Conservation (phyloP, 129 eudicot species). For the Tagetes erecta region DNA sequence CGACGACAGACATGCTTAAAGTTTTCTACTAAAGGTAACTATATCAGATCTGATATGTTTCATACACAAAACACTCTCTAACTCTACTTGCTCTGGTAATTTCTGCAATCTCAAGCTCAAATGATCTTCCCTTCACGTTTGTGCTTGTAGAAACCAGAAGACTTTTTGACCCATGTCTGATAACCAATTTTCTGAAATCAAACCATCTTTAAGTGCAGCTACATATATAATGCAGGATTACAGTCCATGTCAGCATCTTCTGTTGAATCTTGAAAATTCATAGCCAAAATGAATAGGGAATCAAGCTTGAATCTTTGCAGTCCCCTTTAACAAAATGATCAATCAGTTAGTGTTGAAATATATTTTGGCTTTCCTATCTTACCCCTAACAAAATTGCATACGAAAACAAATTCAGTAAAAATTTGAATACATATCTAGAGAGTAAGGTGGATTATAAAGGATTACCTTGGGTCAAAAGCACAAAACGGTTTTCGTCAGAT, state of each 20-base stretch:
- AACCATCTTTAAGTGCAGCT: neutral
- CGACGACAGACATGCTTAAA: too few species aligned
- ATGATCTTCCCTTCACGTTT: too few species aligned
- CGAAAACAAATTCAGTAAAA: slow-evolving; percentile 1
- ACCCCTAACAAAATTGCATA: slow-evolving; percentile 1
- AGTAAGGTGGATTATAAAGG: neutral
- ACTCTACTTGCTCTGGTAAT: too few species aligned
- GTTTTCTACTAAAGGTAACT: too few species aligned
- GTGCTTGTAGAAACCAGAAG: too few species aligned
- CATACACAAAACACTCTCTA: too few species aligned
- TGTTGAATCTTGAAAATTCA: neutral
- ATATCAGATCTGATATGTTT: too few species aligned
- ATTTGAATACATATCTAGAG: neutral
- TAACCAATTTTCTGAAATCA: neutral
- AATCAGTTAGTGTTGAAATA: neutral
- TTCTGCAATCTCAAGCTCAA: too few species aligned
- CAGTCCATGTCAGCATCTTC: neutral
- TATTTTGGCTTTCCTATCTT: neutral
- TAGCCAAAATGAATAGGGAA: neutral
- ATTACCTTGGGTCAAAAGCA: neutral
- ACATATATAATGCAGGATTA: too few species aligned
- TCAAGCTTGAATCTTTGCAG: neutral
- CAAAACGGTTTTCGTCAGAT: neutral
- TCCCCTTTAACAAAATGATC: neutral
- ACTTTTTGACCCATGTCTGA: neutral